Base-by-base conservation (phyloP, 1,284 basidiomycete genomes). In the Tremellales sp. region DNA sequence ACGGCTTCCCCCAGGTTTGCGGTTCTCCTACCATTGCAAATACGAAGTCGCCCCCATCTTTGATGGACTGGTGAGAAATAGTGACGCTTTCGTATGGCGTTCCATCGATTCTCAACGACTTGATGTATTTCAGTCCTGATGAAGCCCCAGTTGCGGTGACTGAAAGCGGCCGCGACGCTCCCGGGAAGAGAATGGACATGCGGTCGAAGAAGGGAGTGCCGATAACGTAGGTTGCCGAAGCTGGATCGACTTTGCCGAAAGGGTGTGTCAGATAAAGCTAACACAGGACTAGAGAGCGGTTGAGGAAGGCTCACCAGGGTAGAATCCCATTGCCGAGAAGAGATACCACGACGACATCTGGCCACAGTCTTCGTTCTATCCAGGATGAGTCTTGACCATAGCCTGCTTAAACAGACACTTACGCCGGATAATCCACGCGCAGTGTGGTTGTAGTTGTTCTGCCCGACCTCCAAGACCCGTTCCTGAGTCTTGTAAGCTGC, bases 291-390 rank as follows among this genome's bases (percentile, higher is more conserved):
- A 14, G 16, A 18, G 16, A 21, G 26, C 5, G 34, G 10, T 14
- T 24, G 24, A 32, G 14, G 31, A 10, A 18, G 16, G 42, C 45
- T 51, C 35, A 59, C 59, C 58, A n/a, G 87, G 86, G 60, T 90
- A 91, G 70, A 90, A 85, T 0, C 87, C 87, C 63, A 91, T 75
- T 2, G 84, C 81, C 36, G 81, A 82, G 71, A 88, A 90, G 10
- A 88, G 76, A 63, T 84, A 89, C 87, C 87, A 90, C 0, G 86
- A 84, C 58, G 83, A 86, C 85, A 89, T 89, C 65, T 90, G 87
- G 0, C 87, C 87, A 57, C 87, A 89, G 60, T 91, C 87, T 66
- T 91, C 87, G 60, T 90, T 91, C 81, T 86, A 56, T 2, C 2
- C 6, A 27, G 18, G 10, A 36, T 45, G 28, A 29, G 29, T 21